phyloP scores from a whole-genome alignment of 768 basidiomycete species.

The Cystobasidium tubakii region DNA sequence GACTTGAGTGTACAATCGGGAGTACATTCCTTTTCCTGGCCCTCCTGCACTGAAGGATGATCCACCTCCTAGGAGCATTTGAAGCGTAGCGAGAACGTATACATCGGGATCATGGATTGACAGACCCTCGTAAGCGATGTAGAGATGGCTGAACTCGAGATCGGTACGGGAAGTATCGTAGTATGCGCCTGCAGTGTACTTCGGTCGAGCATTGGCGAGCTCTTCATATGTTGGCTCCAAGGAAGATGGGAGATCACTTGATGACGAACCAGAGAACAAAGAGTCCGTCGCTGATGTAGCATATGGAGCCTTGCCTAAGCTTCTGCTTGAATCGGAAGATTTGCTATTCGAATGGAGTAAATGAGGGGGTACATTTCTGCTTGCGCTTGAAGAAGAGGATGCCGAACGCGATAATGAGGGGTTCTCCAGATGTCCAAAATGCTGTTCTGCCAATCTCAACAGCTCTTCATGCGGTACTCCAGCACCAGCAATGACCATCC shows the following conservation, averaged over 20 bases:
- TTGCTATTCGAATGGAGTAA: constrained; percentile 43
- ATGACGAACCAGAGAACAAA: constrained; percentile 1
- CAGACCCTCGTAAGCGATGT: constrained; percentile 84
- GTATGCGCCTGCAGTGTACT: constrained; percentile 76
- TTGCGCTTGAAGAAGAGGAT: constrained; percentile 42
- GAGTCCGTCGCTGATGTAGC: constrained; percentile 16
- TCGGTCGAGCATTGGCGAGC: constrained; percentile 49
- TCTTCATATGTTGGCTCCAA: constrained; percentile 40
- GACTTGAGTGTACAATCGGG: constrained; percentile 88
- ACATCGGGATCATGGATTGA: constrained; percentile 78
- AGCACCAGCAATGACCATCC: constrained; percentile 90
- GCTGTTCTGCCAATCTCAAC: constrained; percentile 74
- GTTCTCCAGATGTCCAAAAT: constrained; percentile 64
- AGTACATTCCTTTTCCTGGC: constrained; percentile 99
- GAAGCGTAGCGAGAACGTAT: constrained; percentile 86
- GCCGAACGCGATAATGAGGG: constrained; percentile 6
- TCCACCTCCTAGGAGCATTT: constrained; percentile 89
- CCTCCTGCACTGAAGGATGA: constrained; percentile 96
- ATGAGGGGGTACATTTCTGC: constrained; percentile 34
- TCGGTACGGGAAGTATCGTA: constrained; percentile 55
- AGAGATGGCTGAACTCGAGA: constrained; percentile 82
- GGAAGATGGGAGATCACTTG: neutral
- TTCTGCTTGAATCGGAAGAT: neutral
- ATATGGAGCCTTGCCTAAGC: constrained; percentile 21
- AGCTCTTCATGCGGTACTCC: constrained; percentile 86